Percentiles rank a stretch among this genome's conserved stretches.
These are phyloP conservation scores for Exophiala oligosperma DNA, from an alignment of 2,329 filamentous ascomycete genomes.

Conservation along the genomic window DNA sequence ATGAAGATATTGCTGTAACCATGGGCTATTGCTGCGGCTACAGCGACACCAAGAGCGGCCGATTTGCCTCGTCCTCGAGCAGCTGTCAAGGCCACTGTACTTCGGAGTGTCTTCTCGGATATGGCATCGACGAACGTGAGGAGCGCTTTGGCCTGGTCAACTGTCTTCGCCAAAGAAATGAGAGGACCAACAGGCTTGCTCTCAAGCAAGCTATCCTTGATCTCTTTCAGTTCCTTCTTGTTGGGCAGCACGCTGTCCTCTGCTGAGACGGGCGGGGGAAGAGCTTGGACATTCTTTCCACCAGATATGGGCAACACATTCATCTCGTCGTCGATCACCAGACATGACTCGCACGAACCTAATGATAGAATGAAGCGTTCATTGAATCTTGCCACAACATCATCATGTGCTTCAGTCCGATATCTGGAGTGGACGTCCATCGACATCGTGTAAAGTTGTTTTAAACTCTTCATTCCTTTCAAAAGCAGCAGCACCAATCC, in stretches of 20 bases:
- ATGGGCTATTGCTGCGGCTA: slow-evolving; percentile 90
- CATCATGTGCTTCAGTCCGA: slow-evolving; percentile 90
- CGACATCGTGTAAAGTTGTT: slow-evolving; percentile 92
- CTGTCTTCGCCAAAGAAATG: slow-evolving; percentile 80
- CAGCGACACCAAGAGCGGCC: slow-evolving; percentile 88
- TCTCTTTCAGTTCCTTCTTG: slow-evolving; percentile 72
- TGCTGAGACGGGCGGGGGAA: slow-evolving; percentile 74
- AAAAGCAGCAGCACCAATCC: slow-evolving; percentile 86
- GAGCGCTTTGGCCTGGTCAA: slow-evolving; percentile 96
- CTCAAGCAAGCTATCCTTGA: slow-evolving; percentile 85
- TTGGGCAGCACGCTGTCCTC: slow-evolving; percentile 70
- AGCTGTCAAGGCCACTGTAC: slow-evolving; percentile 90
- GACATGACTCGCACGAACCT: slow-evolving; percentile 89
- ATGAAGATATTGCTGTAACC: slow-evolving; percentile 99
- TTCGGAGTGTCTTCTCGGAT: slow-evolving; percentile 89
- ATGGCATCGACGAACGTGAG: slow-evolving; percentile 96
- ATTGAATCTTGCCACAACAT: slow-evolving; percentile 95
- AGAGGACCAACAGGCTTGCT: slow-evolving; percentile 83
- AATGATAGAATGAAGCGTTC: slow-evolving; percentile 94
- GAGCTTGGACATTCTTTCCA: slow-evolving; percentile 80
- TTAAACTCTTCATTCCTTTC: slow-evolving; percentile 95
- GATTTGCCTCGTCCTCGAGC: slow-evolving; percentile 96
- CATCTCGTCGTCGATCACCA: slow-evolving; percentile 96
- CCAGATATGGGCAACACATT: slow-evolving; percentile 97
- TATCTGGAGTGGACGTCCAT: slow-evolving; percentile 99